Evolutionary conservation across 1,284 basidiomycete species (phyloP), one percentile per base, ranked within the genome.

Genomic region (Pseudozyma hubeiensis): DNA sequence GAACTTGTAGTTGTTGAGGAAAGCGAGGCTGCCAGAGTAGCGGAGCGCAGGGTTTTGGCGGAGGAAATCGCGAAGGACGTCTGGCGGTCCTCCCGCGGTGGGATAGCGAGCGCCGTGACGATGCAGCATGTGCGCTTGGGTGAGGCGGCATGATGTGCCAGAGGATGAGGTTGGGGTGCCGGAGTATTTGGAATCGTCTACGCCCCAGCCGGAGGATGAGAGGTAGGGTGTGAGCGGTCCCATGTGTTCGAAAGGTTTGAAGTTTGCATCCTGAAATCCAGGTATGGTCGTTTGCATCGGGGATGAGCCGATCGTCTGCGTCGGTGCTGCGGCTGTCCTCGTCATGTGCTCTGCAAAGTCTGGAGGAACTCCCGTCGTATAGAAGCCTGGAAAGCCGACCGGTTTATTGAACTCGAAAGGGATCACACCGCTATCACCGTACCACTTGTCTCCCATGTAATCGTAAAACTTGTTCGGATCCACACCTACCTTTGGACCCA

Each of bases 71-170:
- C 53, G 60, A 5, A 77, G 58, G 30, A 59, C 50, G 17, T 69
- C 59, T 11, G 69, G 67, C 7, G 64, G 67, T 1, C 68, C 68
- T 8, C 61, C 57, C 1, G 68, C 66, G 8, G 75, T 80, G 0
- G 82, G 82, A 45, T 84, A 82, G 16, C 81, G 64, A 4, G 80
- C 70, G 4, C 82, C 82, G 51, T 84, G 81, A 14, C 81, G 79
- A 40, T 81, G 78, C 6, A 84, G 65, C 41, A 82, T 77, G 53
- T 84, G 82, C 2, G 79, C 81, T 49, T 82, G 75, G 30, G 67
- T 59, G 43, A 83, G 57, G n/a, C 43, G 35, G 66, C 82, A 84
- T 14, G 64, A 33, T 17, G 54, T 33, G 7, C 67, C 70, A 1
- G 62, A 48, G 11, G 53, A 29, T 8, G 57, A 9, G 4, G 29